Evolutionary conservation across 1,284 basidiomycete genomes (phyloP), one percentile per base, ranked within the genome.

Genomic region (Fomitopsis betulina): DNA sequence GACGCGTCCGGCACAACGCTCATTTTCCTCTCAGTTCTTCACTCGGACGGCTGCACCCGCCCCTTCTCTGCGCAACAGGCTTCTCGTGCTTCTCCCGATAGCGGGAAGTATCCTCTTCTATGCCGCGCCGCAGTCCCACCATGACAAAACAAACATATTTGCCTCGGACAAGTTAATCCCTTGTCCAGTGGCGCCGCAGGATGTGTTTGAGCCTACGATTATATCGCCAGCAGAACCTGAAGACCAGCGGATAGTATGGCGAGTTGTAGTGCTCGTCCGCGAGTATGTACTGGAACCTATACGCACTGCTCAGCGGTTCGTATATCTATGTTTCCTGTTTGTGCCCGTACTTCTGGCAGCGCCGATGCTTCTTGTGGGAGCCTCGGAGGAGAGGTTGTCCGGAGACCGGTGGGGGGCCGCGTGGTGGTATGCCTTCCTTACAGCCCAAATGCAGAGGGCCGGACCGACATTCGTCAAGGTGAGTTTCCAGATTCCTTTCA

Each of bases 391-490:
- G 47, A 75, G 74, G 50, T 75, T 81, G 42, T 79, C 79, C 13
- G 87, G 89, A 33, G 92, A 94, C 62, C 82, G 84, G 65, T 91
- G 89, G 87, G 91, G 94, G 55, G 91, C 91, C 3, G 79, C 93
- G 1, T 97, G 93, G 95, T 99, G 97, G 97, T 99, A 98, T 72
- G 82, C 82, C 19, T 83, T 95, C 60, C 79, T 99, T 8, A 94
- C 96, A 15, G 77, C 78, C 56, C 90, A 90, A 71, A 98, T 99
- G 96, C 89, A 96, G 73, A 79, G 86, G 10, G 96, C 96, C 5
- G 97, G 97, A 0, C 97, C 97, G 3, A 97, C 95, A 0, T 99
- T 99, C 71, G 94, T 94, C 75, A 99, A 99, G 83, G 93, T 92
- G 64, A 62, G 76, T 70, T 1, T 27, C 15, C 8, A 21, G 21